Evolutionary conservation across 2,329 filamentous ascomycete species (phyloP).

Genomic region (Chalaropsis ovoidea): DNA sequence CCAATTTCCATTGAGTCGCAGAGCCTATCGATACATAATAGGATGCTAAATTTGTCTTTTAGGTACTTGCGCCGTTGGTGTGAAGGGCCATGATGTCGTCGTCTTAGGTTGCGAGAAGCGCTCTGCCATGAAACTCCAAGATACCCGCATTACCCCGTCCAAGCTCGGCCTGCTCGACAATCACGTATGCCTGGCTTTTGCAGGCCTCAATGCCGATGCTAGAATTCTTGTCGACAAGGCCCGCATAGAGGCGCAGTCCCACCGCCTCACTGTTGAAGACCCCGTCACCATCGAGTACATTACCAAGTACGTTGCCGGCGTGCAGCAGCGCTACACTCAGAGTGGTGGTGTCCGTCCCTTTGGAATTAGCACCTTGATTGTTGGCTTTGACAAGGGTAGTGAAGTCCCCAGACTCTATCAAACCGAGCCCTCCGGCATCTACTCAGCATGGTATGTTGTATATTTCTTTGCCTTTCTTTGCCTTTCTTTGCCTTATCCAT

Average conservation of each 20-base stretch:
- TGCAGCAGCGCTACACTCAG: slow-evolving; percentile 98
- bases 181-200: slow-evolving; percentile 94
- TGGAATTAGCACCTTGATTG: slow-evolving; percentile 93
- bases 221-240: slow-evolving; percentile 98
- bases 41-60: slow-evolving; percentile 19
- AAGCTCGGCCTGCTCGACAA: slow-evolving; percentile 95
- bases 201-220: slow-evolving; percentile 93
- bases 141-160: slow-evolving; percentile 96
- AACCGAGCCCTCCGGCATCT: slow-evolving; percentile 98
- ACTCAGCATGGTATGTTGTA: slow-evolving; percentile 78
- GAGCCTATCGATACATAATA: slow-evolving; percentile 13
- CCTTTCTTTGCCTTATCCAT: not conserved
- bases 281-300: slow-evolving; percentile 98
- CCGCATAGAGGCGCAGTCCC: slow-evolving; percentile 90
- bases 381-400: slow-evolving; percentile 95
- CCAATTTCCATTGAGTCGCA: not conserved
- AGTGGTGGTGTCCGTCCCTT: slow-evolving; percentile 98
- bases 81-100: slow-evolving; percentile 89
- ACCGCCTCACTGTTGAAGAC: slow-evolving; percentile 93
- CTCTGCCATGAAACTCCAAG: slow-evolving; percentile 98
- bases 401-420: slow-evolving; percentile 84
- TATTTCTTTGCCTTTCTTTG: too few species aligned
- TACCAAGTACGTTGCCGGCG: slow-evolving; percentile 94
- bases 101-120: slow-evolving; percentile 97
- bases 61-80: slow-evolving; percentile 96